Base-by-base conservation (phyloP, 116 monocot genomes). In the Zostera marina region DNA sequence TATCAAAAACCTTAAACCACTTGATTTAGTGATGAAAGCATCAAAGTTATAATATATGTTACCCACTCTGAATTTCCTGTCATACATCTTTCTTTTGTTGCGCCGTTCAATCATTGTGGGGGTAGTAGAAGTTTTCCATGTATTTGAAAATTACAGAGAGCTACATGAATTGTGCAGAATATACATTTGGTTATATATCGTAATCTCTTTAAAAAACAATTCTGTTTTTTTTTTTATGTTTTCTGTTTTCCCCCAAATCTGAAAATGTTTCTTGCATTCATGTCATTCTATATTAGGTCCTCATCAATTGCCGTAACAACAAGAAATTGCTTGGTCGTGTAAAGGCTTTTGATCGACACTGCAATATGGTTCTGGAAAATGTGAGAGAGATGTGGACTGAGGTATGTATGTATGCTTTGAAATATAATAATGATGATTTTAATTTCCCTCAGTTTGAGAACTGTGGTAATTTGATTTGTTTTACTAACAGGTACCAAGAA, bases 351-450 rank as follows among this genome's bases (percentile, higher is more conserved):
- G 79, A 79, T 49, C 79, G 74, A 41, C 79, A 79, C 47, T 79
- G 79, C 67, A 79, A 79, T 60, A 74, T 74, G 79, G 79, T 79
- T 51, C 70, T 79, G 4, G 79, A 79, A 24, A 79, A 79, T 61
- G 79, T 79, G 5, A 62, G 74, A 44, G 79, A 79, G 66, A 73
- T 79, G 79, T 79, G 79, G 79, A 79, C 79, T 8, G 79, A 79
- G 74, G 79, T 79, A 47, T 14, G 42, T 7, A 26, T 9, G 39
- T 5, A 12, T 11, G 42, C 13, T 11, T 40, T 55, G 19, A n/a
- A 42, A 14, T 55, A 15, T 24, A 23, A 32, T 13, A 24, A 7
- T 15, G 24, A 21, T 23, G 8, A 22, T 11, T 11, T 9, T 23
- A 58, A 1, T 19, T 13, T 17, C 46, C 14, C 9, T n/a, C 23